Evolutionary conservation across 306 rosid species (phyloP), one percentile per base, ranked within the genome.

Genomic region (Amphicarpaea edgeworthii): DNA sequence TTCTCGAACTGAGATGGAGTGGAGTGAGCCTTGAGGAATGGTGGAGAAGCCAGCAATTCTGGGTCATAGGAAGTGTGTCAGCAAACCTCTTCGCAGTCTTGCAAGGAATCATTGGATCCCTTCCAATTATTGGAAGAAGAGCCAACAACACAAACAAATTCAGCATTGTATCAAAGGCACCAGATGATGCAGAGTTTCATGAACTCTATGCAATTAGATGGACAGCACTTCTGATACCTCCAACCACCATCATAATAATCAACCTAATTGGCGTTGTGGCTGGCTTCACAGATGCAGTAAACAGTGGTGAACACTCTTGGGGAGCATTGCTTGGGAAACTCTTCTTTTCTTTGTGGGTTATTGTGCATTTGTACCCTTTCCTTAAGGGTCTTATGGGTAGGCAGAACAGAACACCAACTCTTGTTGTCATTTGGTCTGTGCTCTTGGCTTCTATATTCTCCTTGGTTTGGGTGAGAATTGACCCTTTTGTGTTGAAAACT

Each of bases 31-130:
- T 95, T 1, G 99, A 95, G 77, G 99, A 95, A 73, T 92, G 97
- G 97, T 95, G 99, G 99, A 95, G 99, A 83, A 92, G 84, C 45
- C 97, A 95, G 88, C 99, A 95, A 70, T 95, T 95, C 75, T 95
- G 99, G 99, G 99, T 95, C 74, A 95, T 95, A 46, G 97, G 99
- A 9, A 92, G 97, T 68, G 87, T 92, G 7, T 95, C 99, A 23
- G 93, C 97, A 12, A 89, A 95, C 63, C 87, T 92, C 67, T 95
- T 89, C 47, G 97, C 99, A 34, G 86, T 90, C n/a, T 38, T 83
- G 8, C 92, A 89, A 61, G 85, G 92, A 66, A 89, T 92, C 1
- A 85, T 89, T 66, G 90, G 88, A 83, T 89, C 84, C 61, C 79
- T 72, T 23, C 77, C 67, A 38, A 54, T 94, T 20, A n/a, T n/a